These are phyloP conservation scores for Blastobotrys persicus DNA, from an alignment of 1,139 yeast species.

Conservation along the genomic window DNA sequence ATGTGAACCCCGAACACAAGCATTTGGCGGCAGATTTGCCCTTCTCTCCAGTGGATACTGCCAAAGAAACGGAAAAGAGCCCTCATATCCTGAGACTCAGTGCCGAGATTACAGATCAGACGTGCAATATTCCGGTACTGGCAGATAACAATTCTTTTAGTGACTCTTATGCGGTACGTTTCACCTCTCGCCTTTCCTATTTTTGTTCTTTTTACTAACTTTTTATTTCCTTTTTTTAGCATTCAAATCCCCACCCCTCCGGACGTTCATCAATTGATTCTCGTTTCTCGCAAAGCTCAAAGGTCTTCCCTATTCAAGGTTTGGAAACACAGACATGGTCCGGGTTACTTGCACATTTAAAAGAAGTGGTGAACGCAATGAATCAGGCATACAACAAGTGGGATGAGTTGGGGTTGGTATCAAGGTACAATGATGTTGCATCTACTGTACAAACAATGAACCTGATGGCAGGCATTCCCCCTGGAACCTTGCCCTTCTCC, in stretches of 20 bases:
- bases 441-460: slow-evolving; percentile 28
- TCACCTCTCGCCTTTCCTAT: background rate
- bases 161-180: slow-evolving; percentile 5
- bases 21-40: slow-evolving; percentile 29
- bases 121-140: slow-evolving; percentile 9
- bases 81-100: slow-evolving; percentile 12
- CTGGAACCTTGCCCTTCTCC: slow-evolving; percentile 30
- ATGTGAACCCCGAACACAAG: slow-evolving; percentile 27
- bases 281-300: slow-evolving; percentile 14
- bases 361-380: slow-evolving; percentile 16
- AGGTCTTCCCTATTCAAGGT: slow-evolving; percentile 15
- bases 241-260: slow-evolving; percentile 6
- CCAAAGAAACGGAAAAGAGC: slow-evolving; percentile 8
- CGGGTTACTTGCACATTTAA: slow-evolving; percentile 19
- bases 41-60: slow-evolving; percentile 21
- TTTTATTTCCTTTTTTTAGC: background rate
- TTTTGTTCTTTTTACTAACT: background rate
- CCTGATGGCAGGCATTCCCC: slow-evolving; percentile 31
- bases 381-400: slow-evolving; percentile 16
- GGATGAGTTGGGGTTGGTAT: slow-evolving; percentile 20
- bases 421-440: slow-evolving; percentile 24
- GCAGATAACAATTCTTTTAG: slow-evolving; percentile 1
- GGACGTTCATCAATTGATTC: slow-evolving; percentile 18
- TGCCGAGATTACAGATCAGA: slow-evolving; percentile 11
- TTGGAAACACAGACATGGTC: slow-evolving; percentile 21